phyloP scores from a whole-genome alignment of 2,329 filamentous ascomycete genomes.

The Phialophora expanda region DNA sequence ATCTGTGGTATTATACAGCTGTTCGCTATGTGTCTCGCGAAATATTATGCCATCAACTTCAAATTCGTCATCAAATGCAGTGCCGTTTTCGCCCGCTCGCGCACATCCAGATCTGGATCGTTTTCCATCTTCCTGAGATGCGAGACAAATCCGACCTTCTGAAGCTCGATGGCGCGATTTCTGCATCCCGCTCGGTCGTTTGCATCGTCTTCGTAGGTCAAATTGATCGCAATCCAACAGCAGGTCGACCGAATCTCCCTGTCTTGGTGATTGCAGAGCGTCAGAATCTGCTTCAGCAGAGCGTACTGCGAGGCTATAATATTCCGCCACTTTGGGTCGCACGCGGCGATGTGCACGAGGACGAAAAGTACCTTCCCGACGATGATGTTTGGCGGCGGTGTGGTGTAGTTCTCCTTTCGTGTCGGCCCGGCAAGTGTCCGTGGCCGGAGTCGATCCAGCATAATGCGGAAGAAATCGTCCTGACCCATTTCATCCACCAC shows the following conservation, averaged over 20 bases:
- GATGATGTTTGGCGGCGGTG: slow-evolving; percentile 62
- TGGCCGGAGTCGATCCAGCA: slow-evolving; percentile 76
- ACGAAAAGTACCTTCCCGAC: slow-evolving; percentile 79
- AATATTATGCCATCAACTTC: slow-evolving; percentile 31
- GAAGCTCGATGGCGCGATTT: slow-evolving; percentile 71
- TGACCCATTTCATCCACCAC: slow-evolving; percentile 77
- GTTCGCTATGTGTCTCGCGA: background rate
- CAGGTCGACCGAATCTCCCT: slow-evolving; percentile 76
- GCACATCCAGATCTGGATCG: slow-evolving; percentile 79
- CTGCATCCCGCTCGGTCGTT: slow-evolving; percentile 58
- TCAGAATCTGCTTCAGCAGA: slow-evolving; percentile 73
- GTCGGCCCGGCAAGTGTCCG: slow-evolving; percentile 46
- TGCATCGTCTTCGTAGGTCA: slow-evolving; percentile 80
- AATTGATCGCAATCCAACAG: slow-evolving; percentile 83
- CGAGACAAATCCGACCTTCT: slow-evolving; percentile 71
- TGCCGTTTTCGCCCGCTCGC: slow-evolving; percentile 81
- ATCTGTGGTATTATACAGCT: background rate
- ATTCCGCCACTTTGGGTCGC: slow-evolving; percentile 76
- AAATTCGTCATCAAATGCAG: slow-evolving; percentile 60
- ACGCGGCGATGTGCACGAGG: slow-evolving; percentile 85
- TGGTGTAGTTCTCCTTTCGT: slow-evolving; percentile 41
- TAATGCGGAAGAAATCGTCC: slow-evolving; percentile 77
- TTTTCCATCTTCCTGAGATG: slow-evolving; percentile 67
- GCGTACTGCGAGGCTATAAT: slow-evolving; percentile 76
- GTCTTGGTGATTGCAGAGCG: slow-evolving; percentile 74